phyloP scores from a whole-genome alignment of 2,329 filamentous ascomycete genomes.

The Clarireedia paspali region DNA sequence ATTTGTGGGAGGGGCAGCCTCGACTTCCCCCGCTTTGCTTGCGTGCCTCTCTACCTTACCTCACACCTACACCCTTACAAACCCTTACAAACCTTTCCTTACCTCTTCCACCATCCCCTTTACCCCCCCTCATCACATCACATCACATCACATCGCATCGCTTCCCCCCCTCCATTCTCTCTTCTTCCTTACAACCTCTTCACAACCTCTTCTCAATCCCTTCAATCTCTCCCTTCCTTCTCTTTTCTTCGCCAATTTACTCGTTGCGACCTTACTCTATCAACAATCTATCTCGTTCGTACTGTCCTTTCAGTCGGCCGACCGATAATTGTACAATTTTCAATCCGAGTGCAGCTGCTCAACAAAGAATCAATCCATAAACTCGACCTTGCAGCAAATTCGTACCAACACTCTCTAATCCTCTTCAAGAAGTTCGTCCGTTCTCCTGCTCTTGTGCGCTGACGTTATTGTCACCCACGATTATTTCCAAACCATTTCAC shows the following conservation, averaged over 20 bases:
- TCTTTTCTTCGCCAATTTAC: background rate
- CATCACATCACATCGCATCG: too few species aligned
- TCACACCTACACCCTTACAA: too few species aligned
- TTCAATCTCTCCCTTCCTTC: slow-evolving; percentile 2
- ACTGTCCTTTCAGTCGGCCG: slow-evolving; percentile 29
- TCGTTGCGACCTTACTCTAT: background rate
- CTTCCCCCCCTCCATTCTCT: slow-evolving; percentile 1
- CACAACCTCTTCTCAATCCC: background rate
- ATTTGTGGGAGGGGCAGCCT: slow-evolving; percentile 3
- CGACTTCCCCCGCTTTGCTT: slow-evolving; percentile 4
- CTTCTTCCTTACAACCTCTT: background rate
- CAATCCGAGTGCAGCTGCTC: background rate
- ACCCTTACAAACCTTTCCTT: too few species aligned
- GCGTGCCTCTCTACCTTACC: background rate
- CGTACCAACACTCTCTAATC: slow-evolving; percentile 16
- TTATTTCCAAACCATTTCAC: slow-evolving; percentile 17
- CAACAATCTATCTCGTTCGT: slow-evolving; percentile 15
- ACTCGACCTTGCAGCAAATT: background rate
- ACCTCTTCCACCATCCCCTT: too few species aligned
- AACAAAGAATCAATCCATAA: slow-evolving; percentile 7
- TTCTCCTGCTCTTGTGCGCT: slow-evolving; percentile 29
- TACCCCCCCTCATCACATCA: too few species aligned
- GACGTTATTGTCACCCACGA: slow-evolving; percentile 22
- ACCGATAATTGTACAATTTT: slow-evolving; percentile 11
- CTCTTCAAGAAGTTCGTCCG: slow-evolving; percentile 30